Conservation (phyloP, 2,329 filamentous ascomycete genomes). For the Cyphellophora europaea region DNA sequence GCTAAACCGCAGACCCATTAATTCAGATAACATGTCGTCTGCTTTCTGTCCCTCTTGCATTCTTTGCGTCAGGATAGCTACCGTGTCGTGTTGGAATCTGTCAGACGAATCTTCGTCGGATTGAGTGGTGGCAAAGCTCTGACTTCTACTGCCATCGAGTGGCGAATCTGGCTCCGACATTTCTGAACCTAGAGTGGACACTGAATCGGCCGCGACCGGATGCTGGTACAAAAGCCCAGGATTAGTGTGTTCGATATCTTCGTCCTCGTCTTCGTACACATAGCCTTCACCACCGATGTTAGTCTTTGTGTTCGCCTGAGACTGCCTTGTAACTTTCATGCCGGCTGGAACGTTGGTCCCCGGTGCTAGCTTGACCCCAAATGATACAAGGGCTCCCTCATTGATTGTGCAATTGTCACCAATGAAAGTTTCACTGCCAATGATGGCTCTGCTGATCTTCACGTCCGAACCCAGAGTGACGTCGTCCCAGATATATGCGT, state of each 20-base stretch:
- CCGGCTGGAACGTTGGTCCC: constrained; percentile 21
- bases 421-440: constrained; percentile 64
- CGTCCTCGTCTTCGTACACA: constrained; percentile 56
- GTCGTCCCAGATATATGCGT: constrained; percentile 84
- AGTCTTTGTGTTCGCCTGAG: constrained; percentile 38
- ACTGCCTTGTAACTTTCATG: constrained; percentile 11
- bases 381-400: constrained; percentile 69
- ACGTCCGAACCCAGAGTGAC: constrained; percentile 66
- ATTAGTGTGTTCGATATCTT: constrained; percentile 30
- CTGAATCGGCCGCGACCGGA: constrained; percentile 43
- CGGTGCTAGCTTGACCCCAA: constrained; percentile 50
- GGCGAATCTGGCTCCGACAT: constrained; percentile 31
- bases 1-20: constrained; percentile 84
- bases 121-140: constrained; percentile 64
- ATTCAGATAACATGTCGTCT: constrained; percentile 86
- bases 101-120: constrained; percentile 50
- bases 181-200: constrained; percentile 55
- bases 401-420: constrained; percentile 62
- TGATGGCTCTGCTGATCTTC: constrained; percentile 60
- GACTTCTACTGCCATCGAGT: constrained; percentile 48
- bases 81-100: constrained; percentile 79
- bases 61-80: constrained; percentile 76
- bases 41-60: constrained; percentile 61
- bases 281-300: constrained; percentile 50
- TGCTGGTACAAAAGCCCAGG: constrained; percentile 43